Base-by-base conservation (phyloP, 1,284 basidiomycete species). In the Fomes fomentarius region DNA sequence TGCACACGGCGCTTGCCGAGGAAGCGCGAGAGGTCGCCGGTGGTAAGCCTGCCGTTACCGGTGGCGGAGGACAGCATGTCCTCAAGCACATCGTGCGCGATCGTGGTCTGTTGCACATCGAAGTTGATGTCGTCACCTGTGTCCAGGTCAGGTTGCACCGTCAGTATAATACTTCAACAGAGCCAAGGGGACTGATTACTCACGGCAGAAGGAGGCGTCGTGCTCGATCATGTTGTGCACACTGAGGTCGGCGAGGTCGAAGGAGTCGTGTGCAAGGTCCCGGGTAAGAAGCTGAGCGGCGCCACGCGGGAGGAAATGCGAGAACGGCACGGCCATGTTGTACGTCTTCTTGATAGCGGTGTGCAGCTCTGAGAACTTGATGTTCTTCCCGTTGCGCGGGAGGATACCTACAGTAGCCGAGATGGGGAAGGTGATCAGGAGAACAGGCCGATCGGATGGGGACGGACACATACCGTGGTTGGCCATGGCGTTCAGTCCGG, bases 191-290 rank as follows among this genome's bases (percentile, higher is more conserved):
- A 40, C 22, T 24, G 31, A 19, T 33, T 10, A 39, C 34, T 35
- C 66, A 91, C 89, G 80, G 34, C 80, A 79, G 24, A 92, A 72
- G 2, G 88, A 91, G 0, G 75, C 89, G 60, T 91, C 89, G 60
- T 91, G 89, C 62, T 91, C 89, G 54, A 91, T 91, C 10, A 84
- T 84, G 59, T 90, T 91, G 67, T 91, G 89, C 25, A 85, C 67
- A 62, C 80, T 77, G 34, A 91, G 73, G 46, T 91, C 88, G 12
- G 72, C 69, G 21, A 91, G 73, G 63, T 90, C 80, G 58, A 89
- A 82, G 3, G 72, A 81, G 53, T 84, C 89, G 38, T 72, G 75
- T 51, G 61, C 66, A 63, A 88, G 89, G 40, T 72, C 74, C 60
- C 77, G 81, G 7, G 76, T 74, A 52, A 91, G 66, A 69, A 85